Evolutionary conservation across 805 yeast species (phyloP), one percentile per base, ranked within the genome.

Genomic region (Alloascoidea africana): DNA sequence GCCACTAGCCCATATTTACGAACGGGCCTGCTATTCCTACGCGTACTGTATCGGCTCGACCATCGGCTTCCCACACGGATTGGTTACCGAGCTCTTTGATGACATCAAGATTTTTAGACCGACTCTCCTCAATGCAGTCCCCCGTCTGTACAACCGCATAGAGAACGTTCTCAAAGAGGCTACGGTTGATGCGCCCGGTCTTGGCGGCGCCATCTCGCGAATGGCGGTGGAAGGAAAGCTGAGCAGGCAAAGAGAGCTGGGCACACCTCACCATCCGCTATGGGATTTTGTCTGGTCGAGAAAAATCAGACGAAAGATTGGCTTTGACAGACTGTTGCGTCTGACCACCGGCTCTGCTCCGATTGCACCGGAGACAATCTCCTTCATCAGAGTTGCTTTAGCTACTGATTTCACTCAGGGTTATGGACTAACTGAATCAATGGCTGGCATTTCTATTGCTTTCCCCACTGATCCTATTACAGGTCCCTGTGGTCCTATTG

Each of bases 391-490:
- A 48, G 74, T 75, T n/a, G 63, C 75, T 1, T 63, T 81, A 38
- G 71, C 69, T 42, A 53, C 70, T 40, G 60, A 66, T n/a, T 50
- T 70, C 36, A 53, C 59, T 39, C 86, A 79, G 56, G 91, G 89
- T n/a, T 80, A 78, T 53, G 89, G 87, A 2, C 62, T 75, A 32
- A 73, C 84, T 3, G 89, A 80, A 56, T 62, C 77, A 3, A 71
- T 73, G 59, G 80, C 81, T n/a, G 85, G 84, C 11, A 48, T 70
- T 39, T 60, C 40, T n/a, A 36, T 23, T 23, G 30, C 30, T 23
- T 23, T 8, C 13, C 30, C 30, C 8, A 8, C 30, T 23, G 30
- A 23, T 23, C 8, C 8, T 8, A 8, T 23, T 8, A 23, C 30
- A 8, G 30, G 30, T 23, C 30, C 30, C 14, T 15, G 35, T 32